These are phyloP conservation scores for Boletus sensibilis DNA, from an alignment of 768 basidiomycete species.

Conservation along the genomic window DNA sequence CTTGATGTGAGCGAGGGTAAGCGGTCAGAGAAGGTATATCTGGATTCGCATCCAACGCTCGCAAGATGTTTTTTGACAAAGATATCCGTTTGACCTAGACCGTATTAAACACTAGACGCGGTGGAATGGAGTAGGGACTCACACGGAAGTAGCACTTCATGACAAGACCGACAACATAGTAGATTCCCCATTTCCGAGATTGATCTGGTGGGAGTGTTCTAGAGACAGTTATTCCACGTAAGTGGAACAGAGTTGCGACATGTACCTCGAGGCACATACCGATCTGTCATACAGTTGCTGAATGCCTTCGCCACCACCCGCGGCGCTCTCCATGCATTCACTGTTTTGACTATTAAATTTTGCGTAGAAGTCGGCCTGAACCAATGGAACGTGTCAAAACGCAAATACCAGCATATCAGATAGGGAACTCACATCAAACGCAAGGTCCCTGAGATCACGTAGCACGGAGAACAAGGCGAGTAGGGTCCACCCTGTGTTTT, in stretches of 20 bases:
- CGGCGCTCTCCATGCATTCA: constrained; percentile 83
- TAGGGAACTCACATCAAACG: constrained; percentile 64
- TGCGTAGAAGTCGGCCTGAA: constrained; percentile 62
- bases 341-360: constrained; percentile 54
- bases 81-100: constrained; percentile 85
- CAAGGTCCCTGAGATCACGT: constrained; percentile 79
- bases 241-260: neutral
- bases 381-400: neutral
- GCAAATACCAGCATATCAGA: neutral
- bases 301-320: constrained; percentile 88
- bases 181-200: constrained; percentile 87
- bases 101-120: neutral
- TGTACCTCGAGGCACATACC: constrained; percentile 38
- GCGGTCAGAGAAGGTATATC: constrained; percentile 76
- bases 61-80: constrained; percentile 85
- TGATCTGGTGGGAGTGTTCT: constrained; percentile 69
- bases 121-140: constrained; percentile 30
- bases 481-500: constrained; percentile 83
- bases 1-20: constrained; percentile 87
- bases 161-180: constrained; percentile 87
- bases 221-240: neutral
- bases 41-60: constrained; percentile 81
- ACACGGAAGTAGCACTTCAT: constrained; percentile 95
- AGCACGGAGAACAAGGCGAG: constrained; percentile 80
- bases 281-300: constrained; percentile 83